A percentile compares a stretch with the other conserved stretches of the same genome.
Evolutionary conservation across 73 alveolate species (phyloP).

Genomic region (Paramecium tetraurelia): DNA sequence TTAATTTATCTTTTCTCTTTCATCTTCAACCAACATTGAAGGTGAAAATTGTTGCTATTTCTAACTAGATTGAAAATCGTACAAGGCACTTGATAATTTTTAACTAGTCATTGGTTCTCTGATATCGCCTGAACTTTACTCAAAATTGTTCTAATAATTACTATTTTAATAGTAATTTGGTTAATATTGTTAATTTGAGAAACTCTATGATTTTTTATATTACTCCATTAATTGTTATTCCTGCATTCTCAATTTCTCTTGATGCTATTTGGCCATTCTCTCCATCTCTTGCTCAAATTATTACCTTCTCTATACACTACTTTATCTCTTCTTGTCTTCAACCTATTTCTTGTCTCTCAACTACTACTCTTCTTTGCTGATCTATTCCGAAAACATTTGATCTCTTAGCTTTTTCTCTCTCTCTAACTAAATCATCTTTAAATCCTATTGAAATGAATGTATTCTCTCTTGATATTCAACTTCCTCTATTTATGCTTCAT

Average conservation of each 20-base stretch:
- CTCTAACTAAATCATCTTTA: slow-evolving; percentile 23
- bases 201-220: background rate
- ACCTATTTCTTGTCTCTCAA: background rate
- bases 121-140: slow-evolving; percentile 2
- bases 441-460: background rate
- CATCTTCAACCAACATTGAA: slow-evolving; percentile 30
- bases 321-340: background rate
- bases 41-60: background rate
- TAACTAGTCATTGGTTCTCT: slow-evolving; percentile 42
- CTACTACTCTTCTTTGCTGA: background rate
- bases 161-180: background rate
- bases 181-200: background rate
- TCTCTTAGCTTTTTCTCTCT: slow-evolving; percentile 41
- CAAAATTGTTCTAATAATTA: background rate
- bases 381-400: background rate
- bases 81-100: slow-evolving; percentile 1
- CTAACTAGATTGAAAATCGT: slow-evolving; percentile 17
- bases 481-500: background rate
- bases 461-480: slow-evolving; percentile 4
- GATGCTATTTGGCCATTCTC: background rate
- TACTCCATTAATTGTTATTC: slow-evolving; percentile 19
- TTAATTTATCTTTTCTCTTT: background rate
- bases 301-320: background rate
- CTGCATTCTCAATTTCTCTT: background rate
- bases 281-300: background rate